Base-by-base conservation (phyloP, 2,329 filamentous ascomycete genomes). In the Neopestalotiopsis clavispora region DNA sequence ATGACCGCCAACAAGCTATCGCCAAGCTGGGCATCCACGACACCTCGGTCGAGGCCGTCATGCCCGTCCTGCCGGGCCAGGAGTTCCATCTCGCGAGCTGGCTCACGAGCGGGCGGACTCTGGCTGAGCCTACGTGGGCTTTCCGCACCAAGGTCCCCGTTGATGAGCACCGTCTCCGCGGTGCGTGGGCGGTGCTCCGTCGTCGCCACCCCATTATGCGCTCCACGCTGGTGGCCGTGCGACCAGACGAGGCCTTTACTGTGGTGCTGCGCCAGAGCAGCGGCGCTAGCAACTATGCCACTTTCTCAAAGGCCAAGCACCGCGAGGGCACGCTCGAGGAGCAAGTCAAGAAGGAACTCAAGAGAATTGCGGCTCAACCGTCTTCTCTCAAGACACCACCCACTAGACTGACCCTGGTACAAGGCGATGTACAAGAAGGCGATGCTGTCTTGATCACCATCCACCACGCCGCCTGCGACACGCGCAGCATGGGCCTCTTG, bases 391-490 rank as follows among this genome's bases (percentile, higher is more conserved):
- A 72, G 49, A 72, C 72, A 9, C 77, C 78, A 12, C 78, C 79
- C 6, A 74, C 76, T 4, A 71, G 75, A 9, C 74, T 81, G 2
- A 71, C 72, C 28, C 75, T 77, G 4, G 40, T 80, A 32, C 75
- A 72, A 32, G 75, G 72, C 1, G 69, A 65, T n/a, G 74, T 74
- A 34, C 32, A 61, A 17, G 68, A 71, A 28, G 64, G 65, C 12
- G 78, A 80, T 61, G 74, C 74, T 10, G 72, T 80, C 5, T 62
- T 78, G 9, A 38, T 81, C 10, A 73, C 76, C 38, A 72, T 81
- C 34, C 77, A 80, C 56, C 79, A 81, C 64, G 76, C 79, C 17
- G 72, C 75, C 7, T 81, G 80, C 66, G 79, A 81, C 57, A 78
- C 78, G 2, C 80, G 77, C 74, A 76, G 78, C 1, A 78, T 81